A percentile compares a stretch with the other conserved stretches of the same genome.
Evolutionary conservation across 116 monocot species (phyloP).

Genomic region (Zostera marina): DNA sequence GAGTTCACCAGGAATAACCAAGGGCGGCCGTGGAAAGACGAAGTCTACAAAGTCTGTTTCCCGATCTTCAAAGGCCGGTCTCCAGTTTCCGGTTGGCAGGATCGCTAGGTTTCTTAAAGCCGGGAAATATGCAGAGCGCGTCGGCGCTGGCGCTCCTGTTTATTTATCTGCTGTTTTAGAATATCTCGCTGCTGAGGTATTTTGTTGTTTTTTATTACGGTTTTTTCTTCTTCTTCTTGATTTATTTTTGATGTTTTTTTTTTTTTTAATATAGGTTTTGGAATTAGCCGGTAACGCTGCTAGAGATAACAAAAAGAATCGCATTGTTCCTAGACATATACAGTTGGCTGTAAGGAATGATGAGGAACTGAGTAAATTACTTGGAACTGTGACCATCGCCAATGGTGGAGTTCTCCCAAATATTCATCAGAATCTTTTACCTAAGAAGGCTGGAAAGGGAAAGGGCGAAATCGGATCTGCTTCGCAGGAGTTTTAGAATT

Average conservation of each 20-base stretch:
- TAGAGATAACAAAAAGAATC: constrained; percentile 23
- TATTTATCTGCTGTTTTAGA: constrained; percentile 22
- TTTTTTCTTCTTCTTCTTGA: background rate
- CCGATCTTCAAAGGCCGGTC: constrained; percentile 17
- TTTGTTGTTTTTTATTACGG: background rate
- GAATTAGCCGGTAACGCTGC: constrained; percentile 26
- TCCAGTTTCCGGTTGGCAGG: constrained; percentile 21
- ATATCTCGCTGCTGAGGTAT: constrained; percentile 22
- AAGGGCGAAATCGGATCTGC: constrained; percentile 34
- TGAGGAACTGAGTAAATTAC: constrained; percentile 19
- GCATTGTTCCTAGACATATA: constrained; percentile 21
- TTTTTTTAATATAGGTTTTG: constrained; percentile 7
- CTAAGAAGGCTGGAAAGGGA: constrained; percentile 13
- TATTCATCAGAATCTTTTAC: constrained; percentile 18
- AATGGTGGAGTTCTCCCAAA: constrained; percentile 21
- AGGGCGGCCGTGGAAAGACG: constrained; percentile 18
- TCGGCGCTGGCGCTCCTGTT: constrained; percentile 15
- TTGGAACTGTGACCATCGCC: constrained; percentile 16
- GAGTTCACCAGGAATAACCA: constrained; percentile 8
- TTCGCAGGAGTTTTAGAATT: constrained; percentile 27
- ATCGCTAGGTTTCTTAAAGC: constrained; percentile 20
- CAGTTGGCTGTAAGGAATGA: constrained; percentile 22
- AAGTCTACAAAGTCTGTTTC: constrained; percentile 22
- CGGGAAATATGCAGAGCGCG: constrained; percentile 24
- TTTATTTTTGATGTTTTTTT: background rate